A percentile compares a stretch with the other conserved stretches of the same genome.
These are phyloP conservation scores for Dactylella cylindrospora DNA, from an alignment of 2,329 filamentous ascomycete genomes.

Conservation along the genomic window DNA sequence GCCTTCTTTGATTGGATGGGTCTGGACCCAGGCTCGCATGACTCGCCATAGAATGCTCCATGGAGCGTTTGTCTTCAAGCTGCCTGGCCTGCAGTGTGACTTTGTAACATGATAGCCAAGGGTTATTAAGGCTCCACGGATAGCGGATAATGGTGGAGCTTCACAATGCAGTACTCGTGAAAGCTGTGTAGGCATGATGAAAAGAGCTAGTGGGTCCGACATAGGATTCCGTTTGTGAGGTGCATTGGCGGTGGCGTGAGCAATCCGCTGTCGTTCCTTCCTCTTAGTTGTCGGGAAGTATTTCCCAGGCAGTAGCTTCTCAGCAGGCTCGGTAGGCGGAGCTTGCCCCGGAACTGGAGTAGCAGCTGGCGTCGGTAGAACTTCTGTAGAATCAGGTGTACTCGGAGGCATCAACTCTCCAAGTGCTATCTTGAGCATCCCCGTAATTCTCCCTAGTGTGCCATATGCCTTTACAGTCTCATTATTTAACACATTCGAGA, in stretches of 20 bases:
- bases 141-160: slow-evolving; percentile 74
- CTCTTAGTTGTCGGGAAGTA: slow-evolving; percentile 18
- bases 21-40: slow-evolving; percentile 88
- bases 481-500: slow-evolving; percentile 66
- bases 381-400: background rate
- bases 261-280: slow-evolving; percentile 8
- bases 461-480: slow-evolving; percentile 71
- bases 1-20: slow-evolving; percentile 72
- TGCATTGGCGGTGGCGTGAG: background rate
- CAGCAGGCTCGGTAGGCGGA: background rate
- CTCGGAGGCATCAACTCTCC: slow-evolving; percentile 62
- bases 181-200: slow-evolving; percentile 73
- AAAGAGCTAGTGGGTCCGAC: slow-evolving; percentile 70
- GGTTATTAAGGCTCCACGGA: slow-evolving; percentile 77
- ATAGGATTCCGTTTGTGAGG: slow-evolving; percentile 19
- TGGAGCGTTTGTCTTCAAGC: slow-evolving; percentile 89
- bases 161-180: slow-evolving; percentile 75
- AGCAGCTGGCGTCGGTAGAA: slow-evolving; percentile 45
- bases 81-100: slow-evolving; percentile 85
- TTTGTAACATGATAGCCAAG: slow-evolving; percentile 80
- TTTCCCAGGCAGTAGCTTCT: too few relatives aligned
- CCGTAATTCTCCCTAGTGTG: slow-evolving; percentile 78
- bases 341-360: slow-evolving; percentile 42
- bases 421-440: slow-evolving; percentile 85
- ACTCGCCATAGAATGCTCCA: slow-evolving; percentile 90